Conservation (phyloP, 208 protist species). For the Porcisia deanei region DNA sequence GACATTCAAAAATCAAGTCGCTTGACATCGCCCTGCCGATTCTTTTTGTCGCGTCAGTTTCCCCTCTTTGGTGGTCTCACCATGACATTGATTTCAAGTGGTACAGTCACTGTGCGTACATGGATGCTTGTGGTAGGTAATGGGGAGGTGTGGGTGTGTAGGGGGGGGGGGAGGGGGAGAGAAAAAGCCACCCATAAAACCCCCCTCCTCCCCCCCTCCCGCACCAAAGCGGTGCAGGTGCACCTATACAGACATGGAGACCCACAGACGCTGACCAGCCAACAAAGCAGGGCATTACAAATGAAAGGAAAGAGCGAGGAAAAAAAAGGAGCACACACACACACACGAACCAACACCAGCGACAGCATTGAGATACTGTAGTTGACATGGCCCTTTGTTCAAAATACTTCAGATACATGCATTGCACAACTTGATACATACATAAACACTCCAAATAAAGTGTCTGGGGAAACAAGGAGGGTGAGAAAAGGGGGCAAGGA, state of each 20-base stretch:
- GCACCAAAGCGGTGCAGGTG: too few species aligned
- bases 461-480: too few species aligned
- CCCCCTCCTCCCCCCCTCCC: too few species aligned
- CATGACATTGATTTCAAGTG: background rate
- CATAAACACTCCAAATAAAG: too few species aligned
- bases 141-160: background rate
- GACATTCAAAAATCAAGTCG: background rate
- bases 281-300: too few species aligned
- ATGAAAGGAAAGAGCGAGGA: too few species aligned
- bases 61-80: background rate
- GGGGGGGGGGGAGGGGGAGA: background rate
- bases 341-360: background rate
- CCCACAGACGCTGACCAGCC: background rate
- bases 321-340: background rate
- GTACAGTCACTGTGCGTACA: background rate
- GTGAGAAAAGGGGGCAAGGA: background rate
- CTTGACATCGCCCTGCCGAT: background rate
- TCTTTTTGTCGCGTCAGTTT: background rate
- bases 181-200: too few species aligned
- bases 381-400: background rate
- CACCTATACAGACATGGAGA: too few species aligned
- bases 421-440: background rate
- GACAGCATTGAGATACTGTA: background rate
- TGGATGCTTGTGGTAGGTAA: background rate
- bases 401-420: background rate